phyloP scores from a whole-genome alignment of 139 green algal genomes.

The Chlorella sp. region DNA sequence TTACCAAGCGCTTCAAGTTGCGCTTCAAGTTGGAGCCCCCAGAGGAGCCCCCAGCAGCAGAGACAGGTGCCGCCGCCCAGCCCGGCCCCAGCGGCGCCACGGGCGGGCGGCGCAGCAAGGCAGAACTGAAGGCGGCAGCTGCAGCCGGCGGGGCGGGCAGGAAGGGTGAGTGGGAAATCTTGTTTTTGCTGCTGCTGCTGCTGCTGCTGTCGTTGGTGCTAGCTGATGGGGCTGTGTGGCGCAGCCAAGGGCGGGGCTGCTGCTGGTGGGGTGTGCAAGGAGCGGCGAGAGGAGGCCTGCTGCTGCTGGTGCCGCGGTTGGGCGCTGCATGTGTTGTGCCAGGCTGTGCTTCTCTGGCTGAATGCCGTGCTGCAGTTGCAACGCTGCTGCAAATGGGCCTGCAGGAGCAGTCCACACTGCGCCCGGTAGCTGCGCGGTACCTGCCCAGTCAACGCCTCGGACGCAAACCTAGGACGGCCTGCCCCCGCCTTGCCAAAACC shows the following conservation, averaged over 20 bases:
- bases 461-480: not conserved
- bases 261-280: not conserved
- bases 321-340: not conserved
- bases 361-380: too few species aligned
- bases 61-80: not conserved
- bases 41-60: not conserved
- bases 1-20: conserved; percentile 38
- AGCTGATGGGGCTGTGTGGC: not conserved
- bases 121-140: conserved; percentile 23
- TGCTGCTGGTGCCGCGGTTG: not conserved
- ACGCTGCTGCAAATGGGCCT: not conserved
- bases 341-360: not conserved
- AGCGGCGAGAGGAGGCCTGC: not conserved
- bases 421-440: not conserved
- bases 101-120: not conserved
- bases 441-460: too few species aligned
- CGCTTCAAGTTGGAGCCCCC: not conserved
- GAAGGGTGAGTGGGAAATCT: not conserved
- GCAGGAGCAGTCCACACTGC: not conserved
- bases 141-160: not conserved
- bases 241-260: too few species aligned
- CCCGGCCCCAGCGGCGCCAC: not conserved
- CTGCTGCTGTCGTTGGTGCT: not conserved
- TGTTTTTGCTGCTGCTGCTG: not conserved
- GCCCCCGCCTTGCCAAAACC: not conserved